Percentiles rank a stretch among this genome's conserved stretches.
Evolutionary conservation across 345 rosid genomes (phyloP).

Genomic region (Jatropha curcas): DNA sequence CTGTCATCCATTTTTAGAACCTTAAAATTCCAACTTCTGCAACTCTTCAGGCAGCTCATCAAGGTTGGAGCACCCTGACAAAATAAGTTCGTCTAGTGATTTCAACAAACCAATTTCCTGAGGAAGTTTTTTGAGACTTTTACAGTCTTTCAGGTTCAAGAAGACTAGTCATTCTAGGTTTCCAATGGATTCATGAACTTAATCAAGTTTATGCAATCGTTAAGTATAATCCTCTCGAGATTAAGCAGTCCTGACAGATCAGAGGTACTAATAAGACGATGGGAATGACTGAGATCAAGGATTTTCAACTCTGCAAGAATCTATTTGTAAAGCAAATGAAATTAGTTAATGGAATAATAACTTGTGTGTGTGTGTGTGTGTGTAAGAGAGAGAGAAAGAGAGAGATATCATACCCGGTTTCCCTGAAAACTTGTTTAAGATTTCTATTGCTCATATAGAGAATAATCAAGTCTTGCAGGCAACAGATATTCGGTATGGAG

Average conservation of each 20-base stretch:
- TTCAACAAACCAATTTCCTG: slow-evolving; percentile 2
- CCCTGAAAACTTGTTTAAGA: neutral
- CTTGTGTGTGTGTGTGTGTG: too few species aligned
- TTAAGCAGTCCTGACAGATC: neutral
- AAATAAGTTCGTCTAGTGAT: slow-evolving; percentile 20
- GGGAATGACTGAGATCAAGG: slow-evolving; percentile 18
- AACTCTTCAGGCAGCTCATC: slow-evolving; percentile 4
- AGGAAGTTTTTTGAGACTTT: slow-evolving; percentile 20
- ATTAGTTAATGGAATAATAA: neutral
- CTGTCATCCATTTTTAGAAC: slow-evolving; percentile 10
- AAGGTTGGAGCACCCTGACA: slow-evolving; percentile 24
- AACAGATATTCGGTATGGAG: neutral
- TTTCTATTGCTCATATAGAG: slow-evolving; percentile 12
- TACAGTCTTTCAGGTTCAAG: slow-evolving; percentile 23
- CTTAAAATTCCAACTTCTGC: slow-evolving; percentile 14
- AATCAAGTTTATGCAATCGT: slow-evolving; percentile 15
- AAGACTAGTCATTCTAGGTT: neutral
- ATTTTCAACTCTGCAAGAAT: slow-evolving; percentile 13
- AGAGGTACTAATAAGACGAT: neutral
- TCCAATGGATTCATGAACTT: slow-evolving; percentile 23
- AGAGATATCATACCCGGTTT: neutral
- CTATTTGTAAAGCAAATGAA: neutral
- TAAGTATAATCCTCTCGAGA: slow-evolving; percentile 13
- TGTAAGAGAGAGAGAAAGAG: slow-evolving; percentile 4
- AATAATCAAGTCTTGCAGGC: slow-evolving; percentile 1